Base-by-base conservation (phyloP, 495 filamentous ascomycete genomes). In the Parathielavia hyrcaniae region DNA sequence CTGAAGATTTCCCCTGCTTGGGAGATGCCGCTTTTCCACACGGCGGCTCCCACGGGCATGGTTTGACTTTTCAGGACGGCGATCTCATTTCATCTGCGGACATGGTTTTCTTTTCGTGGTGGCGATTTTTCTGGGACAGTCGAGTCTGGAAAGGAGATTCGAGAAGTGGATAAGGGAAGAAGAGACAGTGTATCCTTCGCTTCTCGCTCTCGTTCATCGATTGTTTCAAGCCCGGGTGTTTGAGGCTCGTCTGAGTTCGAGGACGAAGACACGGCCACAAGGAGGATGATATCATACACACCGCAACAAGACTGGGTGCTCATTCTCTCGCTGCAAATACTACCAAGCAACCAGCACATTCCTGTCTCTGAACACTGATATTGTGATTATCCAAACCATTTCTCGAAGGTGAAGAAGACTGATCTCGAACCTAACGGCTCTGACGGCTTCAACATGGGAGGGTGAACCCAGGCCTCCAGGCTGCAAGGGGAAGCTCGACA, bases 301-400 rank as follows among this genome's bases (percentile, higher is more conserved):
- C 9, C 40, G 17, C 26, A 45, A 43, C 26, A 39, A 20, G 0
- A 11, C 50, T 55, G 44, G n/a, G 57, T 54, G 57, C 57, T 60
- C 57, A 60, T 60, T 55, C 57, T 22, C 57, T 55, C 57, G 32
- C 46, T 55, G 17, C 30, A 59, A n/a, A 59, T 52, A 59, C 44
- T 45, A 59, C 50, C 56, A 46, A 46, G 49, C 56, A 52, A 52
- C 48, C 49, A 52, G 56, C 56, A 43, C 43, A 43, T 14, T 19
- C 23, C 35, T 38, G 30, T 50, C 26, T 6, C 26, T 30, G 6
- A 30, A 30, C 26, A 2, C 26, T 30, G 26, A 30, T 30, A 30
- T 6, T 2, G 26, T 30, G 26, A 30, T 3, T 30, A 3, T 6
- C 26, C 26, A 30, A 30, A 6, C 6, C 3, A 30, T 30, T 2